Base-by-base conservation (phyloP, 345 rosid genomes). In the Brassica rapa region DNA sequence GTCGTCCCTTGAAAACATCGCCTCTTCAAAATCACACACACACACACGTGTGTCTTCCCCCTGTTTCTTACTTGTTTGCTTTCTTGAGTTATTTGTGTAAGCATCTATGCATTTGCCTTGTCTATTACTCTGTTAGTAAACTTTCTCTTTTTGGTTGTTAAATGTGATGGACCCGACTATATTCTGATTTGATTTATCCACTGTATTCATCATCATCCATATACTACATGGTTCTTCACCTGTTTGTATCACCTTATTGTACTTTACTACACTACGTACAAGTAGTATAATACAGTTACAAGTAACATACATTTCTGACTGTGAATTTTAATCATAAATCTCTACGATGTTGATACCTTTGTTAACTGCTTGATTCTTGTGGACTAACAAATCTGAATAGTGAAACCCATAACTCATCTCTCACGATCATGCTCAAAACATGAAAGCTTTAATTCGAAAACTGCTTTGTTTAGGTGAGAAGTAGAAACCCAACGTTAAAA, bases 401-500 rank as follows among this genome's bases (percentile, higher is more conserved):
- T 2, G 9, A 55, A 56, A 60, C 61, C 61, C 24, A 43, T 43
- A 69, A 23, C 25, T 23, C 62, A 29, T 77, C 11, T 53, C 14
- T 29, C 62, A 66, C 30, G 71, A 21, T 39, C 82, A 80, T 80
- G 83, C 79, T 39, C 14, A 68, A 61, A 49, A 46, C 67, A 63
- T 80, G 83, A 69, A 68, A 68, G 24, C 67, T 8, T 65, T 65
- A 66, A 19, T 19, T 21, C 9, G 16, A 65, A 39, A 65, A 41
- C 62, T 62, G 60, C 23, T 53, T 29, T n/a, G 24, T 74, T 69
- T 74, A 74, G 83, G 75, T 80, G 24, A 74, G 83, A 74, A 74
- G 83, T 80, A 80, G 83, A 80, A 70, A 29, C 71, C 12, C 71
- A 80, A 80, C 72, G 75, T 74, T 30, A 39, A 39, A 21, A 63